Evolutionary conservation across 2,329 filamentous ascomycete species (phyloP).

Genomic region (Cladophialophora psammophila): DNA sequence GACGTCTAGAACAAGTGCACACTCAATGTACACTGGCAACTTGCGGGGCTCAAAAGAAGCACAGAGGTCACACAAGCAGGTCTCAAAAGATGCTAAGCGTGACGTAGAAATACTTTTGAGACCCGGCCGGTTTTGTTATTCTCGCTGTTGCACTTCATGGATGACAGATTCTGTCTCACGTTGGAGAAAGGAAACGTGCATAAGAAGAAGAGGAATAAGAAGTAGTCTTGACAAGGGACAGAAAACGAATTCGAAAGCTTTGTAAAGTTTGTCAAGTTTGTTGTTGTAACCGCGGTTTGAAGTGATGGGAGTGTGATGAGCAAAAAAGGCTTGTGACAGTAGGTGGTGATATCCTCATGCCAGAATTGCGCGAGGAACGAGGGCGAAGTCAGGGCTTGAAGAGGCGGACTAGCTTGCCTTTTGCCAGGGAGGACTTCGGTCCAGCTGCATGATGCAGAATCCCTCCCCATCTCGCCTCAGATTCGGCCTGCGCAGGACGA

Average conservation of each 20-base stretch:
- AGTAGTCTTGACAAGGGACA: slow-evolving; percentile 12
- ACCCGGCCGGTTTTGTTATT: slow-evolving; percentile 34
- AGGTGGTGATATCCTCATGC: slow-evolving; percentile 16
- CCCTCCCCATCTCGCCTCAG: slow-evolving; percentile 34
- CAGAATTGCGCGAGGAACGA: slow-evolving; percentile 6
- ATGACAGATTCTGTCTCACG: slow-evolving; percentile 38
- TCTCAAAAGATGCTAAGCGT: slow-evolving; percentile 31
- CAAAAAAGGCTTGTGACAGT: slow-evolving; percentile 26
- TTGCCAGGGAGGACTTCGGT: slow-evolving; percentile 14
- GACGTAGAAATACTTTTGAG: slow-evolving; percentile 39
- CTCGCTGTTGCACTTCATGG: slow-evolving; percentile 33
- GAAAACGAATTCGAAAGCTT: slow-evolving; percentile 17
- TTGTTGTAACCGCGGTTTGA: slow-evolving; percentile 29
- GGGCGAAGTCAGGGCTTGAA: slow-evolving; percentile 13
- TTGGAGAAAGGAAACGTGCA: slow-evolving; percentile 28
- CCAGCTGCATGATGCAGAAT: slow-evolving; percentile 33
- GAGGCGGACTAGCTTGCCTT: slow-evolving; percentile 24
- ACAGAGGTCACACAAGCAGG: slow-evolving; percentile 36
- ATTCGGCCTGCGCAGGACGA: slow-evolving; percentile 25
- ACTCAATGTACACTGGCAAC: slow-evolving; percentile 27
- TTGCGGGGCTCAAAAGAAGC: slow-evolving; percentile 27
- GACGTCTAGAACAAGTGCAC: slow-evolving; percentile 20
- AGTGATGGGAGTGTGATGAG: slow-evolving; percentile 30
- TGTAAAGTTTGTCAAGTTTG: neutral
- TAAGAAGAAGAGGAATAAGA: slow-evolving; percentile 20